Percentiles rank a stretch among this genome's conserved stretches.
These are phyloP conservation scores for Populus alba DNA, from an alignment of 345 rosid genomes.

Conservation along the genomic window DNA sequence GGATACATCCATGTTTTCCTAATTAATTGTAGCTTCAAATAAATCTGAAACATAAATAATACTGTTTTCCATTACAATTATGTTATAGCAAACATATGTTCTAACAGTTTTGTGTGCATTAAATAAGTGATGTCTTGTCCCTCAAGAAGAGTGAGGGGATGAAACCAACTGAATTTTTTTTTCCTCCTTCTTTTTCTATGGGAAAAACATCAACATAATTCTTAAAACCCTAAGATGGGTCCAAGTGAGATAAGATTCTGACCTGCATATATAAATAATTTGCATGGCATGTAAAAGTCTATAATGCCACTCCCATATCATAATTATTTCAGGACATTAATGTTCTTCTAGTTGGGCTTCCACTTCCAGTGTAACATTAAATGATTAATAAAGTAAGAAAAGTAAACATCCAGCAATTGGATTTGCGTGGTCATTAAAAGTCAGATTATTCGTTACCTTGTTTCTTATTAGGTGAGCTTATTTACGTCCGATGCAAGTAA, in stretches of 20 bases:
- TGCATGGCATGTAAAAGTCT: background rate
- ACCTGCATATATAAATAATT: background rate
- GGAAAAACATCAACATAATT: background rate
- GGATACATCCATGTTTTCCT: background rate
- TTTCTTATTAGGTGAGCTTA: constrained; percentile 21
- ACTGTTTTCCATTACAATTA: background rate
- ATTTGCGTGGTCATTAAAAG: constrained; percentile 14
- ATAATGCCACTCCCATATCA: background rate
- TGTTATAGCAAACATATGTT: background rate
- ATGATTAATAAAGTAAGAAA: background rate
- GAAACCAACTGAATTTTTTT: background rate
- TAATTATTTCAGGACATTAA: background rate
- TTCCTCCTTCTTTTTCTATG: background rate
- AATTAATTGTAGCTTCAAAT: background rate
- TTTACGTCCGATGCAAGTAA: constrained; percentile 14
- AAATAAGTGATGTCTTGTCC: background rate
- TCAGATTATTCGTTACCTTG: constrained; percentile 21
- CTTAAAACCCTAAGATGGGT: background rate
- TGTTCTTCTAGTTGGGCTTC: background rate
- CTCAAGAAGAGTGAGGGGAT: background rate
- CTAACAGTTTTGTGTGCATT: background rate
- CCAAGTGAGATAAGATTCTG: background rate
- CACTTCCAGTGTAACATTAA: constrained; percentile 9
- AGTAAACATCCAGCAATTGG: background rate
- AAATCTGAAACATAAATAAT: background rate